Base-by-base conservation (phyloP, 352 stramenopile genomes). In the Bremia lactucae region DNA sequence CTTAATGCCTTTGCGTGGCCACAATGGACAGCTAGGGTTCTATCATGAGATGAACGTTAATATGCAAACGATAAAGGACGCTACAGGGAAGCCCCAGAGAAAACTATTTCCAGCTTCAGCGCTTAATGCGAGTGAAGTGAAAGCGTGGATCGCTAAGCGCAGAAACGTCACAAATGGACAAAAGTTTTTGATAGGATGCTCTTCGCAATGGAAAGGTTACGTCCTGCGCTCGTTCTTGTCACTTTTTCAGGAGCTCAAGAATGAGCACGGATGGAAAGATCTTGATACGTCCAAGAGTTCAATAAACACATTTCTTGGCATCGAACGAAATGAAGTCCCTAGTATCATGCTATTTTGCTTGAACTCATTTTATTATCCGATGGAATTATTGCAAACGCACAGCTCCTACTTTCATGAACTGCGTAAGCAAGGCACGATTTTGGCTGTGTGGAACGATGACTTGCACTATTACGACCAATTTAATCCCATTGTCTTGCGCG, bases 381-480 rank as follows among this genome's bases (percentile, higher is more conserved):
- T 85, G 62, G 62, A 74, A 49, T 46, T 83, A 38, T 58, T 88
- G 23, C 65, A 83, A 35, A 41, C 77, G 18, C 61, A 83, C 53
- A 72, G 53, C 33, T 50, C 53, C 14, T 84, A 86, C 46, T 88
- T 88, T 42, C 70, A 80, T 18, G 62, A 84, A 31, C 42, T 88
- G 25, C 69, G 76, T 4, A 54, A 58, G 14, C 55, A 79, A n/a
- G 76, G 76, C 16, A 86, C 69, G 31, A 58, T 88, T 8, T 62
- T 88, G 25, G 55, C 78, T 7, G 59, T 87, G 13, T 88, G 76
- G 76, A 88, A 77, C 49, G 76, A 87, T 43, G 76, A 88, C 35
- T 46, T 87, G 45, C 73, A 83, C 40, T 83, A 87, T 45, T 87
- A 78, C 42, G 74, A 88, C 56, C 76, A 85, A 60, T 82, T 85